Conservation (phyloP, 108 stramenopile genomes). For the Parietichytrium sp. region DNA sequence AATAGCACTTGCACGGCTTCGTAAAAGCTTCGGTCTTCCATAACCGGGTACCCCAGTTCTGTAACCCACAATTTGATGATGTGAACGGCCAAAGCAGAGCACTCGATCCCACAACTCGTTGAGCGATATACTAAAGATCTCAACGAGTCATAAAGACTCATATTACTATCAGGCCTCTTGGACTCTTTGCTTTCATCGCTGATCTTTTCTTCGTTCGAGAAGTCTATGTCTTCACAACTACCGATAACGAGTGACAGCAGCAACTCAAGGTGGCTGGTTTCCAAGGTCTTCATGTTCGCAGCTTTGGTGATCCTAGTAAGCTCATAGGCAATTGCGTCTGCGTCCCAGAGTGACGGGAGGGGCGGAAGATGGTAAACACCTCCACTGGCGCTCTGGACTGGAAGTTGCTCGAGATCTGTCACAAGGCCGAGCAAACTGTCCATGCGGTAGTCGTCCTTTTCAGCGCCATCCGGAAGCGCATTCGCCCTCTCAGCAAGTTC, state of each 20-base stretch:
- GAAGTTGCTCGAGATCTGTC: neutral
- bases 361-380: constrained; percentile 3
- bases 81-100: too few relatives aligned
- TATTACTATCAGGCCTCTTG: too few relatives aligned
- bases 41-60: too few relatives aligned
- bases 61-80: too few relatives aligned
- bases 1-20: too few relatives aligned
- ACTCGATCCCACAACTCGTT: too few relatives aligned
- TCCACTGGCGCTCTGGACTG: neutral
- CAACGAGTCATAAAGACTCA: too few relatives aligned
- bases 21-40: too few relatives aligned
- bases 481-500: neutral
- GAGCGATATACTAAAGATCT: too few relatives aligned
- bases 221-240: too few relatives aligned
- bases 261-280: neutral
- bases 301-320: neutral
- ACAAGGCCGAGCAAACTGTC: neutral
- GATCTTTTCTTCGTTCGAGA: too few relatives aligned
- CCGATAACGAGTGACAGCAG: constrained; percentile 16
- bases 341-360: neutral
- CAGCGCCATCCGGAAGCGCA: neutral
- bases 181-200: too few relatives aligned
- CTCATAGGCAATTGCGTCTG: neutral
- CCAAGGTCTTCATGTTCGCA: neutral
- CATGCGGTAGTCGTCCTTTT: neutral